Base-by-base conservation (phyloP, 164 flowering plant genomes). In the Amborella trichopoda region DNA sequence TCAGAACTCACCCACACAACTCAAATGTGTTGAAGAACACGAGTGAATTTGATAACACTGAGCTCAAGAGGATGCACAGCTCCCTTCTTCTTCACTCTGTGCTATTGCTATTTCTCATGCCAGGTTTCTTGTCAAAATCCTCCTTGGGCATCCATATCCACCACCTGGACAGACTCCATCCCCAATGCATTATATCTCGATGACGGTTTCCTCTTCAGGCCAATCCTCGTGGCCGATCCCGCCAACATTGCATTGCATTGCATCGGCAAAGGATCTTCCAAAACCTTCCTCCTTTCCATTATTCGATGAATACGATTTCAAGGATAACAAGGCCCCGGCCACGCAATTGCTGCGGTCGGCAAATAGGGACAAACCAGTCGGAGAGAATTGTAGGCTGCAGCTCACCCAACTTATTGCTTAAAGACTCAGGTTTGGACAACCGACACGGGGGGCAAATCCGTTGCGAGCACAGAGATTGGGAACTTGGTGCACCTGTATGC, bases 351-450 rank as follows among this genome's bases (percentile, higher is more conserved):
- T 45, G 23, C 56, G 66, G 66, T 46, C 55, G 2, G 65, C 68
- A 32, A 50, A 53, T 48, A 24, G 62, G 37, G 36, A 50, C 48
- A 37, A 33, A 2, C 69, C 65, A 0, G 60, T 70, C 2, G n/a
- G 36, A 25, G 42, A 44, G 3, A 57, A 57, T n/a, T 49, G 64
- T 0, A 60, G 54, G 0, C 49, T 70, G 23, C 19, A 52, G 22
- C 50, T 70, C 9, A 41, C 61, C 0, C 11, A 40, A 59, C 47
- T 47, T 72, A 38, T 56, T 55, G 22, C 22, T 69, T 24, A 20
- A 5, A 18, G 61, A 69, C 23, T 11, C 4, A 25, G 1, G 69
- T 50, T 38, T 72, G 77, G 77, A 61, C 71, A 1, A 54, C 70
- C 0, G 46, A 50, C 26, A 63, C 72, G 0, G 18, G 45, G 13